Percentiles rank a stretch among this genome's conserved stretches.
Conservation (phyloP, 2,329 filamentous ascomycete genomes). For the Ampelomyces quisqualis region DNA sequence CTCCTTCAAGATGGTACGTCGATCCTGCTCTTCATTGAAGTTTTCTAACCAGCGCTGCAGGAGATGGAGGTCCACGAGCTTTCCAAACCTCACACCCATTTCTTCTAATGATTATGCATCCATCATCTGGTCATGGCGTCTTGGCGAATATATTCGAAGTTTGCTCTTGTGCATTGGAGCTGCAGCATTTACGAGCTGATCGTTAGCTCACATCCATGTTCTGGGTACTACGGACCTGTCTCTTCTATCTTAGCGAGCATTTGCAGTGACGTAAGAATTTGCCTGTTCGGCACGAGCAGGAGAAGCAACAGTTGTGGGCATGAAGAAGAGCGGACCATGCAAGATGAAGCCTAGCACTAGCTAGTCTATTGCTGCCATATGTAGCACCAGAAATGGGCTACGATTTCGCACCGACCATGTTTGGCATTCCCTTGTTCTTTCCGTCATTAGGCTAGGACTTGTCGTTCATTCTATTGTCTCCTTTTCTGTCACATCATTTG, state of each 20-base stretch:
- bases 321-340: constrained; percentile 22
- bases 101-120: constrained; percentile 73
- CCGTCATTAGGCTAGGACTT: constrained; percentile 24
- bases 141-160: constrained; percentile 43
- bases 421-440: constrained; percentile 19
- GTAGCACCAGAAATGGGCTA: constrained; percentile 20
- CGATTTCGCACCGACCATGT: constrained; percentile 2
- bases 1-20: constrained; percentile 96
- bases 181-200: constrained; percentile 46
- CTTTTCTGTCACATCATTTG: constrained; percentile 15
- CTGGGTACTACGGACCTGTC: constrained; percentile 46
- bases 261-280: constrained; percentile 40
- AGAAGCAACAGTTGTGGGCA: constrained; percentile 22
- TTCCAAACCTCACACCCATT: constrained; percentile 99
- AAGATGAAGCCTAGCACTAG: constrained; percentile 24
- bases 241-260: constrained; percentile 47
- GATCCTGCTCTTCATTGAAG: not conserved
- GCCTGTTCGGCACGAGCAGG: constrained; percentile 21
- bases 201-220: constrained; percentile 43
- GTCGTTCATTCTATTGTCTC: constrained; percentile 25
- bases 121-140: constrained; percentile 45
- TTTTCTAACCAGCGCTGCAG: constrained; percentile 57
- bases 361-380: constrained; percentile 31
- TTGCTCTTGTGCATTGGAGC: constrained; percentile 39
- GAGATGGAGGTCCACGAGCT: constrained; percentile 99